Evolutionary conservation across 257 asterid species (phyloP), one percentile per base, ranked within the genome.

Genomic region (Capsicum chinense): DNA sequence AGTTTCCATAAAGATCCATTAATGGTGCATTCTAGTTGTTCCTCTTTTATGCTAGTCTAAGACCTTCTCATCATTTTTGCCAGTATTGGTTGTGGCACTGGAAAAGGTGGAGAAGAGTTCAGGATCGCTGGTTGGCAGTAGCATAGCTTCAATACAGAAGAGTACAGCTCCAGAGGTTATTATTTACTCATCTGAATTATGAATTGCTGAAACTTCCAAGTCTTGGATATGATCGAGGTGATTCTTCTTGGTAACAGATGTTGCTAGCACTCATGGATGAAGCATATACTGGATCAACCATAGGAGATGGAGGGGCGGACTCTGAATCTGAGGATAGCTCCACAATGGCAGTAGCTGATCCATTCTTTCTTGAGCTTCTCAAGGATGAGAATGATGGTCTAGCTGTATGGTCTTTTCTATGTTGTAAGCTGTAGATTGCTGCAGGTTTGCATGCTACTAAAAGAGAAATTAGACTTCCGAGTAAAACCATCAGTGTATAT

Each of bases 371-470:
- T 83, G 99, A 95, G 89, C 95, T 95, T 84, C 99, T 95, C 89
- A 94, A 94, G 93, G 98, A 95, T 87, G 99, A 95, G 88, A 95
- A 95, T 86, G 99, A 95, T 83, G 99, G 99, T 79, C 97, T 95
- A 83, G 90, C 98, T 84, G 98, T 95, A 92, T 82, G 99, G 83
- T 87, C 88, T 85, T 85, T 85, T 88, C 88, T 78, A 26, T 87
- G 42, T 83, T 16, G 50, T 39, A 68, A 64, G 33, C 84, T 68
- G 69, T 66, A 52, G 60, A 58, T 54, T 79, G 44, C 37, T 84
- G 50, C 83, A 44, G 56, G 83, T 47, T 56, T 64, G 42, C 80
- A 64, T 82, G 74, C 60, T 52, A 56, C 52, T 19, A 74, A 74
- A 26, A 52, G 62, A 76, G 62, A 74, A 39, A 76, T 26, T 74